Percentiles rank a stretch among this genome's conserved stretches.
These are phyloP conservation scores for Camellia oleifera DNA, from an alignment of 179 eudicot species.

Conservation along the genomic window DNA sequence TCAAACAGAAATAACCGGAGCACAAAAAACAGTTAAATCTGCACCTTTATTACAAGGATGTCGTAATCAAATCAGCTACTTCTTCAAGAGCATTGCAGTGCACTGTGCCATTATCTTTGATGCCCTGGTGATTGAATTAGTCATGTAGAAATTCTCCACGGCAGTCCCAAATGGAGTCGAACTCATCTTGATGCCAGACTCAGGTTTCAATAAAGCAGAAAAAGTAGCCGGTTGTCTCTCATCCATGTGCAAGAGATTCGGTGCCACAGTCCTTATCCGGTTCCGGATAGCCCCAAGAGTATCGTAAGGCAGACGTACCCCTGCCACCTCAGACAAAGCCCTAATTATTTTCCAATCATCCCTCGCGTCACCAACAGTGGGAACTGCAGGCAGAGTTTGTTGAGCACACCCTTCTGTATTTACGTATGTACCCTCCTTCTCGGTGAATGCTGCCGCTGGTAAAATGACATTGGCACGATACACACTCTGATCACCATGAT, in stretches of 20 bases:
- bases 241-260: slow-evolving; percentile 70
- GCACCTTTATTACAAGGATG: slow-evolving; percentile 19
- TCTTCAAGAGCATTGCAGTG: slow-evolving; percentile 68
- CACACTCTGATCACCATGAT: slow-evolving; percentile 85
- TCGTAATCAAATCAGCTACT: slow-evolving; percentile 21
- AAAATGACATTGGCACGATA: slow-evolving; percentile 94
- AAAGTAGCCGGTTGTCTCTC: slow-evolving; percentile 75
- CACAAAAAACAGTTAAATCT: slow-evolving; percentile 1
- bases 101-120: slow-evolving; percentile 99
- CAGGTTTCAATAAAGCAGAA: slow-evolving; percentile 61
- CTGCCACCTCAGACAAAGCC: slow-evolving; percentile 88
- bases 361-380: slow-evolving; percentile 94
- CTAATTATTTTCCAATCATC: slow-evolving; percentile 96
- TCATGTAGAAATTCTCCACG: slow-evolving; percentile 92
- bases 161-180: slow-evolving; percentile 55
- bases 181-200: slow-evolving; percentile 36
- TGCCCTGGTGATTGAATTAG: slow-evolving; percentile 89
- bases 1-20: slow-evolving; percentile 5
- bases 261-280: slow-evolving; percentile 76
- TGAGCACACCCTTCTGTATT: slow-evolving; percentile 91
- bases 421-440: slow-evolving; percentile 86
- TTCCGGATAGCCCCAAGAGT: slow-evolving; percentile 53
- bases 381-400: slow-evolving; percentile 86
- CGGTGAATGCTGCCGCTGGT: slow-evolving; percentile 87
- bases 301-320: slow-evolving; percentile 72